These are phyloP conservation scores for Lachancea nothofagi DNA, from an alignment of 805 yeast genomes.

Conservation along the genomic window DNA sequence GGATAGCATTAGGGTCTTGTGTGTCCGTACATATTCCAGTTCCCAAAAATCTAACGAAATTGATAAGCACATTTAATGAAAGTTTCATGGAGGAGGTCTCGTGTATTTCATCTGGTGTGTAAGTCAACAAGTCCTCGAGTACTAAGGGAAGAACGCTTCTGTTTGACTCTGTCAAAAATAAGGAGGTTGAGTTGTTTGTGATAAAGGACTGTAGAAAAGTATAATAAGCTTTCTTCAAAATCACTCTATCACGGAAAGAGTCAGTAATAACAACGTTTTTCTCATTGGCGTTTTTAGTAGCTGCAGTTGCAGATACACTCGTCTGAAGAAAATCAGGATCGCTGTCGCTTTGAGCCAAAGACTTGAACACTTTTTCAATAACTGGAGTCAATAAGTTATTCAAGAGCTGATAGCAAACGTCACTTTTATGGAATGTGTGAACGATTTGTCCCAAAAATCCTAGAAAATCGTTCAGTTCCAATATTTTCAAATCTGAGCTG, in stretches of 20 bases:
- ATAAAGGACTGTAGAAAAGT: slow-evolving; percentile 63
- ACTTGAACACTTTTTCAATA: slow-evolving; percentile 52
- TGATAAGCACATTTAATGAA: slow-evolving; percentile 62
- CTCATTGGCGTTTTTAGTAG: slow-evolving; percentile 8
- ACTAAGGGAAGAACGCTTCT: slow-evolving; percentile 53
- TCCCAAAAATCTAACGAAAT: slow-evolving; percentile 60
- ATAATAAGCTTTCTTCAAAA: slow-evolving; percentile 64
- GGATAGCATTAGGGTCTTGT: slow-evolving; percentile 47
- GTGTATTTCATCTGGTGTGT: slow-evolving; percentile 49
- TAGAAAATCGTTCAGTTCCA: slow-evolving; percentile 74
- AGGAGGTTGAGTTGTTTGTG: slow-evolving; percentile 71
- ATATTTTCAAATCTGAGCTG: slow-evolving; percentile 47
- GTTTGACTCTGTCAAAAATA: slow-evolving; percentile 67
- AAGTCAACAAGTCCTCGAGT: slow-evolving; percentile 57
- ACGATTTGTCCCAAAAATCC: slow-evolving; percentile 84
- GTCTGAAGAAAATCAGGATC: slow-evolving; percentile 23
- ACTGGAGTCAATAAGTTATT: slow-evolving; percentile 73
- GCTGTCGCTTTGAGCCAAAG: slow-evolving; percentile 40
- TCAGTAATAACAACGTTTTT: slow-evolving; percentile 47
- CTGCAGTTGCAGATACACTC: slow-evolving; percentile 5
- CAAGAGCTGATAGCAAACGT: slow-evolving; percentile 64
- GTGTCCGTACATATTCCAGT: slow-evolving; percentile 60
- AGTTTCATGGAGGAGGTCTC: slow-evolving; percentile 64
- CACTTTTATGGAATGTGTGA: slow-evolving; percentile 66
- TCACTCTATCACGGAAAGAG: slow-evolving; percentile 55